Base-by-base conservation (phyloP, 2,329 filamentous ascomycete species). In the Claviceps purpurea region DNA sequence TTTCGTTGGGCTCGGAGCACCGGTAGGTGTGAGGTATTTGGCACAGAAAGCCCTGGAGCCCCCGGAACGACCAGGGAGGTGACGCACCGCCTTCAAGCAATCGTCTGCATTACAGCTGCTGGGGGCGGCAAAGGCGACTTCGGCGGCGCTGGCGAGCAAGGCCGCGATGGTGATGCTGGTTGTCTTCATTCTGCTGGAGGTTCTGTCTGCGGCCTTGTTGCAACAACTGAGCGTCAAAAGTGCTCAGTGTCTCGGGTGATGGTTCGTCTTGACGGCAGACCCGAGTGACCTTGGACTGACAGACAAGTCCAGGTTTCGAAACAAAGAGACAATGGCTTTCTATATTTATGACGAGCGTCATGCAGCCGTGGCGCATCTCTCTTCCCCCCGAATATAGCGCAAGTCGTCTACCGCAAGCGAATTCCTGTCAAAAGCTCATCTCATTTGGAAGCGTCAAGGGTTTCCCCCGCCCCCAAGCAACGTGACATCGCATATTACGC, bases 61-160 rank as follows among this genome's bases (percentile, higher is more conserved):
- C 2, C 22, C 7, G 41, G 10, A 18, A 20, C 8, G 41, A 5
- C 41, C 41, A 24, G 18, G 5, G 4, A 43, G 18, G 3, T 43
- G 41, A 24, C 11, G 11, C 20, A 43, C 20, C 11, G 67, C 63
- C 40, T 64, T 58, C 54, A 68, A 62, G 58, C 68, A 70, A 56
- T 68, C 65, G 58, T 70, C 67, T 47, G 65, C 64, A 52, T 58
- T 56, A 59, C 66, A 67, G 22, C 54, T 30, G n/a, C n/a, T 24
- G 40, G 47, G 30, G 18, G 54, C 55, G 5, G 50, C 43, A 18
- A 39, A 38, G 41, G 52, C 50, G 24, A 37, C 26, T 26, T 51
- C 39, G 30, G 46, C 38, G 18, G 45, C 34, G 47, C 47, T 26
- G 24, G 47, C 47, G 40, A 52, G 51, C 41, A 49, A 22, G n/a